phyloP scores from a whole-genome alignment of 2,329 filamentous ascomycete genomes.

The Alternaria arborescens region DNA sequence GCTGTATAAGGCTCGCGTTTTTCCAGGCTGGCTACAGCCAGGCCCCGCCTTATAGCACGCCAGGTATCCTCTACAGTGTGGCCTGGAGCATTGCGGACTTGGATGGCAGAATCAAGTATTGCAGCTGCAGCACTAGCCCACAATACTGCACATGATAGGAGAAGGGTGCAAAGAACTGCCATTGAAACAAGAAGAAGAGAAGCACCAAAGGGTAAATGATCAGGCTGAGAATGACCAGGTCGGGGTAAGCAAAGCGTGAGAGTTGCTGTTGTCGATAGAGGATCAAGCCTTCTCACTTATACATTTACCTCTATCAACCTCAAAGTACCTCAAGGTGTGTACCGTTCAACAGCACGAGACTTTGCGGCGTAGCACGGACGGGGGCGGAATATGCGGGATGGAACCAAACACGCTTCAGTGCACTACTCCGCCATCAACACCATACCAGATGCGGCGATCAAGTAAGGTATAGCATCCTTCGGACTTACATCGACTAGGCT shows the following conservation, averaged over 20 bases:
- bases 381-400: slow-evolving; percentile 9
- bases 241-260: neutral
- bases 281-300: slow-evolving; percentile 6
- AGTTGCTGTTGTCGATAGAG: neutral
- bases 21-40: slow-evolving; percentile 12
- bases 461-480: slow-evolving; percentile 5
- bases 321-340: neutral
- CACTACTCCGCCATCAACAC: slow-evolving; percentile 7
- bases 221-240: neutral
- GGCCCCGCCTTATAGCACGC: slow-evolving; percentile 16
- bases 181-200: neutral
- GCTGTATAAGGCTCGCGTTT: slow-evolving; percentile 22
- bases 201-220: neutral
- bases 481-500: neutral
- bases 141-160: neutral
- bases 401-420: slow-evolving; percentile 10
- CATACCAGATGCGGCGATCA: neutral
- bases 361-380: slow-evolving; percentile 1
- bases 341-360: neutral
- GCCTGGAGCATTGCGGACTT: slow-evolving; percentile 22
- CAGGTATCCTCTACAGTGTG: slow-evolving; percentile 20
- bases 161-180: neutral
- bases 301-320: neutral
- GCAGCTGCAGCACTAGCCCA: neutral
- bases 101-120: neutral